phyloP scores from a whole-genome alignment of 148 eudicot genomes.

The Rhododendron simsii region DNA sequence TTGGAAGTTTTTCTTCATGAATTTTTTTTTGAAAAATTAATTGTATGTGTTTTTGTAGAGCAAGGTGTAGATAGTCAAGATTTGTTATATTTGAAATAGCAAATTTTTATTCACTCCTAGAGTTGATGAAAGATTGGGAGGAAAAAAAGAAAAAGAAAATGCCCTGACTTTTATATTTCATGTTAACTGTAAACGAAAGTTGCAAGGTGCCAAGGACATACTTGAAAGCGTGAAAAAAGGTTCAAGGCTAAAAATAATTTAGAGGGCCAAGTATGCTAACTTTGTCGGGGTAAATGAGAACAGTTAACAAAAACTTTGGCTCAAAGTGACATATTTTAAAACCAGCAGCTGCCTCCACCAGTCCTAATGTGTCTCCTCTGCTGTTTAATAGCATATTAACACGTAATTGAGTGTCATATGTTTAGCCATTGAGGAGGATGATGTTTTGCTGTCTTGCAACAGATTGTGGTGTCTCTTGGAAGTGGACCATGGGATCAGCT shows the following conservation, averaged over 20 bases:
- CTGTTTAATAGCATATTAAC: background rate
- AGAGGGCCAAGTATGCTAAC: background rate
- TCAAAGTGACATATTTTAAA: background rate
- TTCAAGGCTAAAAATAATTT: background rate
- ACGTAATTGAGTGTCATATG: background rate
- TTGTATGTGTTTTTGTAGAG: background rate
- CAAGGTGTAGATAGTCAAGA: background rate
- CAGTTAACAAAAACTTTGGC: background rate
- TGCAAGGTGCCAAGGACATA: background rate
- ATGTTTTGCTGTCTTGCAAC: constrained; percentile 19
- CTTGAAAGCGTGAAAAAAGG: background rate
- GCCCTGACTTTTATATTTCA: background rate
- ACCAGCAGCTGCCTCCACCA: background rate
- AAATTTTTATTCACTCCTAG: background rate
- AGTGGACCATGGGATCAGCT: constrained; percentile 91
- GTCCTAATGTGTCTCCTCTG: background rate
- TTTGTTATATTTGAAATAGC: background rate
- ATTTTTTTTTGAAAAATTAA: background rate
- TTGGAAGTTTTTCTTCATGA: background rate
- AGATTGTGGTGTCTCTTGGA: constrained; percentile 85
- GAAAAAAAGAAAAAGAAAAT: background rate
- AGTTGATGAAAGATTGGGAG: background rate
- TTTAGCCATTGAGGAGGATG: constrained; percentile 11
- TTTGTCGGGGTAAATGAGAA: background rate
- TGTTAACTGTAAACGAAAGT: background rate